Percentiles rank a stretch among this genome's conserved stretches.
Conservation (phyloP, 106 monocot genomes). For the Triglochin maritima region DNA sequence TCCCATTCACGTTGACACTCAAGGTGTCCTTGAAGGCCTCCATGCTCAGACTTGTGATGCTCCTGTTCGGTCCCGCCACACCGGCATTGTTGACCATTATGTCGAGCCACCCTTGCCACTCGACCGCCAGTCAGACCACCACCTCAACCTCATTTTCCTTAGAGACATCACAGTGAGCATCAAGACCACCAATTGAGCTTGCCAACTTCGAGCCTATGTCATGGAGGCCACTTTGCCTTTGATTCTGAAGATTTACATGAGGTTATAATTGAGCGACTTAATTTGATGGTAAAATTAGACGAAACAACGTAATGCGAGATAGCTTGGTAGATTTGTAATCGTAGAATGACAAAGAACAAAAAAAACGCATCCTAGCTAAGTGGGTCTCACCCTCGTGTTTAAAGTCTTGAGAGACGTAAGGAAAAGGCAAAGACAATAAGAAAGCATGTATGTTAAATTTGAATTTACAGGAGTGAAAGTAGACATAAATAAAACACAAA, state of each 20-base stretch:
- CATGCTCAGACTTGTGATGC: neutral
- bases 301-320: no score
- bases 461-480: no score
- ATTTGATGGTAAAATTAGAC: no score
- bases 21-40: neutral
- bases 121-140: constrained; percentile 7
- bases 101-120: constrained; percentile 5
- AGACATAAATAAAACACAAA: no score
- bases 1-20: constrained; percentile 2
- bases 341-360: no score
- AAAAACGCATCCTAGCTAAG: no score
- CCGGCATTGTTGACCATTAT: constrained; percentile 22
- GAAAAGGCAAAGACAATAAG: no score
- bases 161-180: constrained; percentile 14
- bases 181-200: neutral
- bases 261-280: no score
- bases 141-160: constrained; percentile 12
- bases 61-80: neutral
- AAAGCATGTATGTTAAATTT: no score
- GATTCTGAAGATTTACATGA: constrained; percentile 6
- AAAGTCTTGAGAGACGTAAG: no score
- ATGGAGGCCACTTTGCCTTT: constrained; percentile 55
- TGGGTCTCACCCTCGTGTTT: no score
- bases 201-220: constrained; percentile 12
- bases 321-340: no score